Evolutionary conservation across 768 basidiomycete species (phyloP).

Genomic region (Polyporus arcularius): DNA sequence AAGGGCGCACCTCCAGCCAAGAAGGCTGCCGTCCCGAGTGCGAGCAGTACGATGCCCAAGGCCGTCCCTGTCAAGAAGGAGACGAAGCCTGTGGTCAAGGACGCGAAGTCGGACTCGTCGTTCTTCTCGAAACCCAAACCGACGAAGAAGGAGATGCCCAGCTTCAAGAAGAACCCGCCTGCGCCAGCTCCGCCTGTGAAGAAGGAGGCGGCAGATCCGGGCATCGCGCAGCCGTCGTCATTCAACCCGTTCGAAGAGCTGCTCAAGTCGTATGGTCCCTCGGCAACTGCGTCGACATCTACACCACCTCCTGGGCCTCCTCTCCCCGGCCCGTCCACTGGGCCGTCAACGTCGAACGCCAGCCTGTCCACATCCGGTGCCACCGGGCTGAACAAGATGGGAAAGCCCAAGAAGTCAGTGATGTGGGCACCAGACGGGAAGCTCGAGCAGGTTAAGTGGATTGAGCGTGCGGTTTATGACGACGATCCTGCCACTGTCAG

Average conservation of each 20-base stretch:
- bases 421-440: constrained; percentile 75
- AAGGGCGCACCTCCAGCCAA: constrained; percentile 59
- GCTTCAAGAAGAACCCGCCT: constrained; percentile 75
- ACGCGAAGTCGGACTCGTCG: constrained; percentile 82
- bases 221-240: constrained; percentile 74
- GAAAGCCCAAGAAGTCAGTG: constrained; percentile 76
- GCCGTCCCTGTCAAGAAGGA: constrained; percentile 61
- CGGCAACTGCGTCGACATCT: constrained; percentile 60
- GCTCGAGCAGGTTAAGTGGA: constrained; percentile 75
- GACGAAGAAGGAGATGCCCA: constrained; percentile 74
- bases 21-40: constrained; percentile 58
- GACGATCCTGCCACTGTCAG: constrained; percentile 88
- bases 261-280: constrained; percentile 70
- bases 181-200: constrained; percentile 37
- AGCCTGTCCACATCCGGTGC: constrained; percentile 34
- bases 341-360: not conserved
- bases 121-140: constrained; percentile 89
- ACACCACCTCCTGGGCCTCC: constrained; percentile 42
- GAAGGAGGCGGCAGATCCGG: constrained; percentile 52
- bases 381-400: constrained; percentile 38
- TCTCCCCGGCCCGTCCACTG: not conserved
- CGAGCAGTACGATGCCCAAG: constrained; percentile 37
- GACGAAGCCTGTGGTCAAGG: constrained; percentile 49
- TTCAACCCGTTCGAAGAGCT: constrained; percentile 83
- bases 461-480: constrained; percentile 87